Base-by-base conservation (phyloP, 2,329 filamentous ascomycete species). In the Penicillium aurantiogriseum region DNA sequence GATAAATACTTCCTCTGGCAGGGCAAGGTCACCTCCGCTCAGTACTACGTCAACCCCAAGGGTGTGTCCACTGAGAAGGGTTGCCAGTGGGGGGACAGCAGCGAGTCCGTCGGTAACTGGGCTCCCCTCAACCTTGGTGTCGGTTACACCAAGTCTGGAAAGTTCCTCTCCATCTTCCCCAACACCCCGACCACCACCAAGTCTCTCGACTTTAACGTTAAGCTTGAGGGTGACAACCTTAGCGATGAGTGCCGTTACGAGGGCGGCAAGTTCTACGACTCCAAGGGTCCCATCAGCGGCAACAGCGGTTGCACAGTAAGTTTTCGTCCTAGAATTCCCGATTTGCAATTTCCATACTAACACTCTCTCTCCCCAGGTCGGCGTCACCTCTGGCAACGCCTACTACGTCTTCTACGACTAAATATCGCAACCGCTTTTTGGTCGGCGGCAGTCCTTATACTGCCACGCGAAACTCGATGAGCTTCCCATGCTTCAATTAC, bases 11-110 rank as follows among this genome's bases (percentile, higher is more conserved):
- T 92, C 81, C 77, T 81, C 60, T 96, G 91, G 90, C 66, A 90
- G 69, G 84, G 84, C 67, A 83, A 83, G 74, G 68, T 79, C 50
- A 97, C 94, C 51, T 92, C 91, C 47, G 92, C 92, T 44, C 94
- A 97, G 79, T 97, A 96, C 84, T 99, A 99, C 74, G 84, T 97
- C 77, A 97, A 97, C 84, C 89, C 89, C 68, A 83, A 85, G 67
- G 92, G 91, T 59, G 80, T 89, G 52, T 68, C 77, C 19, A 78
- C 86, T 57, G 74, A 85, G 63, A 77, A 92, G 13, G 90, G 85
- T 50, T 99, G 94, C 79, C 77, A 83, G 57, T 97, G 94, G 94
- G 80, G 84, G 51, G 81, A 81, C 21, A 80, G 85, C 58, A 87
- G 74, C 54, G 70, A 79, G 57, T 77, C 81, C 62, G 74, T 81